Evolutionary conservation across 441 rosid genomes (phyloP).

Genomic region (Bocquillonia castaneifolia): DNA sequence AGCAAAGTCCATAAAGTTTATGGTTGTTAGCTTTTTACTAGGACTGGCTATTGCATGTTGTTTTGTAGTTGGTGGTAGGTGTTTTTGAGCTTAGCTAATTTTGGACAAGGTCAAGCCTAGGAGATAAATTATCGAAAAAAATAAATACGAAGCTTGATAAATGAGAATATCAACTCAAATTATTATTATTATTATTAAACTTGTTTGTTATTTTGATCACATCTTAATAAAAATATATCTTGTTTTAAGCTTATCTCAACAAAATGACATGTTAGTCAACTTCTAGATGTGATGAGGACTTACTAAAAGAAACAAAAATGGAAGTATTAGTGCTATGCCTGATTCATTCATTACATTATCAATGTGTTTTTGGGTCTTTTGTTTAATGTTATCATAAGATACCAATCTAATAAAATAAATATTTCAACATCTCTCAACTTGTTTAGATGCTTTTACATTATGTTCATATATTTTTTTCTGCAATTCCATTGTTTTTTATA

Average conservation of each 20-base stretch:
- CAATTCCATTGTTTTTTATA: background rate
- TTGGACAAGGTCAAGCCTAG: background rate
- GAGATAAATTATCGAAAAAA: no score
- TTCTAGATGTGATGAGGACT: conserved; percentile 4
- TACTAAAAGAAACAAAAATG: background rate
- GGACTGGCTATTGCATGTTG: no score
- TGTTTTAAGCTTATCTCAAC: background rate
- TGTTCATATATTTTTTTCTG: background rate
- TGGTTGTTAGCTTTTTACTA: no score
- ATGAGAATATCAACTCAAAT: background rate
- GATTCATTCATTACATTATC: background rate
- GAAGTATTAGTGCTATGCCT: background rate
- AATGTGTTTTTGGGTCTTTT: background rate
- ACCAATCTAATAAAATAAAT: background rate
- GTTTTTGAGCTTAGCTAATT: background rate
- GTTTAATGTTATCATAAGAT: conserved; percentile 4
- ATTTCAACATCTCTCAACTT: conserved; percentile 1
- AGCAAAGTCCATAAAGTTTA: no score
- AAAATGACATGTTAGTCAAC: conserved; percentile 16
- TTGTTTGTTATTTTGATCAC: no score
- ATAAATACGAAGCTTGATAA: background rate
- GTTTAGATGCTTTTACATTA: background rate
- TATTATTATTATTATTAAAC: background rate
- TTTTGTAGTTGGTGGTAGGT: no score
- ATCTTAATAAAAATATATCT: background rate